phyloP scores from a whole-genome alignment of 805 yeast genomes.

The Gaillardinia entomophila region DNA sequence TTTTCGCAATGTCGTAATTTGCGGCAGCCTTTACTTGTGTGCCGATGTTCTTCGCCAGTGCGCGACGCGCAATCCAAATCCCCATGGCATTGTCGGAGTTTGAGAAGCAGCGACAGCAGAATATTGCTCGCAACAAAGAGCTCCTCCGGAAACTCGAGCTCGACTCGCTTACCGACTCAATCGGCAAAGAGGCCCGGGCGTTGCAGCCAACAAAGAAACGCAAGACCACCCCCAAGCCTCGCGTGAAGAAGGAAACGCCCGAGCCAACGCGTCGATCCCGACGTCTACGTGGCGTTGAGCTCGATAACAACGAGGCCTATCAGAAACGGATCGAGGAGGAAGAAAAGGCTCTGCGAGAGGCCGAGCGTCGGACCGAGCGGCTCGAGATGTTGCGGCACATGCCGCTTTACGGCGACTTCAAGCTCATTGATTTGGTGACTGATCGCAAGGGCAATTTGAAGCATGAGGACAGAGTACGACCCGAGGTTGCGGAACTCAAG shows the following conservation, averaged over 20 bases:
- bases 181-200: conserved; percentile 38
- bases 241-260: conserved; percentile 14
- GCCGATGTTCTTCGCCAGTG: conserved; percentile 28
- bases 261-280: conserved; percentile 72
- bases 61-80: neutral
- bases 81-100: conserved; percentile 47
- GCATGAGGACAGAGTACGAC: conserved; percentile 20
- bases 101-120: conserved; percentile 66
- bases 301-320: conserved; percentile 43
- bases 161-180: conserved; percentile 48
- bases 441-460: conserved; percentile 30
- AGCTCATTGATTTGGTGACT: conserved; percentile 52
- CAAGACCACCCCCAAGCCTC: conserved; percentile 9
- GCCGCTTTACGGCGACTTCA: conserved; percentile 61
- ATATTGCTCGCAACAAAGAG: conserved; percentile 78
- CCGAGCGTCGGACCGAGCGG: conserved; percentile 27
- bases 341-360: conserved; percentile 28
- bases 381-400: conserved; percentile 48
- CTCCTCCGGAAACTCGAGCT: conserved; percentile 68
- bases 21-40: conserved; percentile 39
- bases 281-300: conserved; percentile 66
- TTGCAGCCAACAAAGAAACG: conserved; percentile 11
- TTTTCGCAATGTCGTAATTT: conserved; percentile 26
- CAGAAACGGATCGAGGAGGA: conserved; percentile 29
- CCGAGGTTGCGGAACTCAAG: conserved; percentile 1